phyloP scores from a whole-genome alignment of 345 rosid species.

The Xanthoceras sorbifolium region DNA sequence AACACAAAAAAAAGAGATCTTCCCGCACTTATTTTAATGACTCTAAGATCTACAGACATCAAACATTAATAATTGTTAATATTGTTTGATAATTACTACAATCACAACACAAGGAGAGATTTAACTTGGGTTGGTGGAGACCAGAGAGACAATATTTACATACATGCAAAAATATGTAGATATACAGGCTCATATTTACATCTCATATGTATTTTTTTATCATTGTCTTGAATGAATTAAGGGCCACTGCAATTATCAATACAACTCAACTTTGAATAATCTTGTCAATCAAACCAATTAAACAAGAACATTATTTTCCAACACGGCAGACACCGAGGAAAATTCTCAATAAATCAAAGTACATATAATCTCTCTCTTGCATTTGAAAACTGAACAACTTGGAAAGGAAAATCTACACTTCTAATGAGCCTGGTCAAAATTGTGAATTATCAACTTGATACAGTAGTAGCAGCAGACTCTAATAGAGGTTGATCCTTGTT shows the following conservation, averaged over 20 bases:
- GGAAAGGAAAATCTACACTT: neutral
- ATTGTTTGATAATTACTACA: too few relatives aligned
- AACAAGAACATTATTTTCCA: too few relatives aligned
- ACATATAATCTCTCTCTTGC: neutral
- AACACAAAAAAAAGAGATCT: too few relatives aligned
- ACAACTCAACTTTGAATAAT: neutral
- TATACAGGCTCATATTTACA: neutral
- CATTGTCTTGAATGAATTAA: too few relatives aligned
- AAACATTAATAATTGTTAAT: too few relatives aligned
- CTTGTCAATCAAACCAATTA: neutral
- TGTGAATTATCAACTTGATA: conserved; percentile 23
- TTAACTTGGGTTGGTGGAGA: too few relatives aligned
- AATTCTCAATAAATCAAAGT: neutral
- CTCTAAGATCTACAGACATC: too few relatives aligned
- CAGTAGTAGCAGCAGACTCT: conserved; percentile 51
- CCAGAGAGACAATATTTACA: too few relatives aligned
- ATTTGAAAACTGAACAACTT: neutral
- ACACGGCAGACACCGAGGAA: too few relatives aligned
- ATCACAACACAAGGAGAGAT: too few relatives aligned
- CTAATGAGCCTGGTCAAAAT: conserved; percentile 11
- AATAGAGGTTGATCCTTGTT: conserved; percentile 45
- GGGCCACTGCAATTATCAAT: neutral
- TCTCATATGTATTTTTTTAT: neutral
- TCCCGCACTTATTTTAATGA: too few relatives aligned
- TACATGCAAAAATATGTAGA: neutral